Evolutionary conservation across 129 eudicot species (phyloP).

Genomic region (Tagetes patula): DNA sequence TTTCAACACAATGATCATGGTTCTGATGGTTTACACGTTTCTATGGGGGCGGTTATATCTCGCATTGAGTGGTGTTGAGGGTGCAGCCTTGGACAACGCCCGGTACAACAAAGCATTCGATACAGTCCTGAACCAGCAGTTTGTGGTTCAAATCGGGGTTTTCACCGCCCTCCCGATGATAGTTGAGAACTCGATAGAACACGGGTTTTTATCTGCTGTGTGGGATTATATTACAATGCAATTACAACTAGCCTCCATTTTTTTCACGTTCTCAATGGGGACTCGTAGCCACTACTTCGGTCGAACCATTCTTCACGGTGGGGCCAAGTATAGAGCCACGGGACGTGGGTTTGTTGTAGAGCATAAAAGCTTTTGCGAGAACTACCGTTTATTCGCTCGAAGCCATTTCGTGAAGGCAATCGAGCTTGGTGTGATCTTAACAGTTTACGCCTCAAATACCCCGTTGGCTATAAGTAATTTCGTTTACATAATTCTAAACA

Average conservation of each 20-base stretch:
- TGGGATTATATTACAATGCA: conserved; percentile 94
- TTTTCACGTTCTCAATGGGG: conserved; percentile 88
- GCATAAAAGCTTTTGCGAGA: conserved; percentile 73
- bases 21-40: conserved; percentile 63
- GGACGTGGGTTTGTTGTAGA: conserved; percentile 92
- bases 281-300: conserved; percentile 86
- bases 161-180: conserved; percentile 95
- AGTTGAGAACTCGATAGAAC: conserved; percentile 85
- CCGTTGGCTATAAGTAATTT: conserved; percentile 52
- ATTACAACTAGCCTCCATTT: conserved; percentile 68
- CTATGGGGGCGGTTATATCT: conserved; percentile 94
- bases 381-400: conserved; percentile 75
- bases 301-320: conserved; percentile 88
- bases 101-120: conserved; percentile 59
- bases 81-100: conserved; percentile 42
- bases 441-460: conserved; percentile 69
- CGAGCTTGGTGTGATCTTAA: conserved; percentile 82
- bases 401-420: conserved; percentile 88
- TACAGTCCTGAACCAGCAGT: conserved; percentile 73
- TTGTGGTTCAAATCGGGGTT: conserved; percentile 73
- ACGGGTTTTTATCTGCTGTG: conserved; percentile 78
- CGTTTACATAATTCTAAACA: conserved; percentile 59
- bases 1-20: conserved; percentile 78
- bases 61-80: conserved; percentile 82
- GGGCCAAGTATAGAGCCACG: conserved; percentile 90